Percentiles rank a stretch among this genome's conserved stretches.
Evolutionary conservation across 2,329 filamentous ascomycete species (phyloP).

Genomic region (Alternaria rosae): DNA sequence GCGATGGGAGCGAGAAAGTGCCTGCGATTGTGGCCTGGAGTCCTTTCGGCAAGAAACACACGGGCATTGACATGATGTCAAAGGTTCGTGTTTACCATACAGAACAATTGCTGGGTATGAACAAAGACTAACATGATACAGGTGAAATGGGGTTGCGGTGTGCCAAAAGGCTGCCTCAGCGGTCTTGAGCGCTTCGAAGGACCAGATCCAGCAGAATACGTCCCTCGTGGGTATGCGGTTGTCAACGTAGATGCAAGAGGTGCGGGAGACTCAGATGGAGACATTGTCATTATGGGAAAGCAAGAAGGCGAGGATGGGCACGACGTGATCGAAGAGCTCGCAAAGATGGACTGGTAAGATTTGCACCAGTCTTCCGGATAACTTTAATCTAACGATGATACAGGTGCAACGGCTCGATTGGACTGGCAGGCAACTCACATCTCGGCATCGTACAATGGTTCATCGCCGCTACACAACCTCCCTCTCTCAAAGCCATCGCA

Average conservation of each 20-base stretch:
- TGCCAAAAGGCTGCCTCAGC: constrained; percentile 13
- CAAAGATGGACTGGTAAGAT: constrained; percentile 53
- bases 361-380: not conserved
- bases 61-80: constrained; percentile 15
- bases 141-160: constrained; percentile 12
- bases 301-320: constrained; percentile 53
- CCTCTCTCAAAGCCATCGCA: constrained; percentile 53
- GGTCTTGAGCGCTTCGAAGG: constrained; percentile 52
- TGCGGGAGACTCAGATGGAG: constrained; percentile 42
- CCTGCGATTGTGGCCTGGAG: constrained; percentile 55
- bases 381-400: not conserved
- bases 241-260: constrained; percentile 42
- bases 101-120: not conserved
- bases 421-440: constrained; percentile 51
- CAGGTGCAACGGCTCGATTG: constrained; percentile 49
- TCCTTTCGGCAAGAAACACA: constrained; percentile 52
- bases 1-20: constrained; percentile 33
- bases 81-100: not conserved
- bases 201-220: constrained; percentile 49
- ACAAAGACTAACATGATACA: not conserved
- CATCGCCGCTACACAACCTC: constrained; percentile 53
- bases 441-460: constrained; percentile 54
- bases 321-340: constrained; percentile 54
- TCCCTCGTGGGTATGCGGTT: constrained; percentile 40
- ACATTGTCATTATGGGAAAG: constrained; percentile 14